These are phyloP conservation scores for Mucor lusitanicus DNA, from an alignment of 371 early-diverging fungal species.

Conservation along the genomic window DNA sequence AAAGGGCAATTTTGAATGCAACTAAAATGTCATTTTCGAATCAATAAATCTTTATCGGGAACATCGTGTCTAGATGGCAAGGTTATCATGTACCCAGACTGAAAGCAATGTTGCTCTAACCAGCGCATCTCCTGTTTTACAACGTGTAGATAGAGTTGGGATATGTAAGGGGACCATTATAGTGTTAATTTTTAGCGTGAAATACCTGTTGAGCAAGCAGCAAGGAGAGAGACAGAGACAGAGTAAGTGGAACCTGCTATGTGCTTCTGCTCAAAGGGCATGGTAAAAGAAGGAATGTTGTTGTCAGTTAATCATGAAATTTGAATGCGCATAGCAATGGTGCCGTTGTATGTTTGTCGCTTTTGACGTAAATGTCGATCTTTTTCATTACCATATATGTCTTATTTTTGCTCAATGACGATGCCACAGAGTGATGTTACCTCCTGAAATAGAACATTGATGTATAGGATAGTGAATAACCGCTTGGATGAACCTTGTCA, in stretches of 20 bases:
- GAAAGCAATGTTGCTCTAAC: background rate
- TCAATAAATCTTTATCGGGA: background rate
- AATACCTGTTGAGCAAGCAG: background rate
- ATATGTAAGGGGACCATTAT: background rate
- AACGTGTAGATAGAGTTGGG: background rate
- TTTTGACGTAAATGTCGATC: slow-evolving; percentile 1
- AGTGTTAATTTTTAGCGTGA: background rate
- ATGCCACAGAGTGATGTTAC: background rate
- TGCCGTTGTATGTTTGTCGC: background rate
- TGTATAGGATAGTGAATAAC: background rate
- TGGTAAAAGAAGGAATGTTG: background rate
- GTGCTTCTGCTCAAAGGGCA: background rate
- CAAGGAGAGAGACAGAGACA: background rate
- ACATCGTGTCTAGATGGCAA: background rate
- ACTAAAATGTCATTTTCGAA: background rate
- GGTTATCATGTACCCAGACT: background rate
- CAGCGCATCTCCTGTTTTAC: background rate
- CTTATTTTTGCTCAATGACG: background rate
- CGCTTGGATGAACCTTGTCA: background rate
- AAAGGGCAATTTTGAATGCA: background rate
- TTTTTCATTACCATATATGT: background rate
- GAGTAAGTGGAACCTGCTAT: background rate
- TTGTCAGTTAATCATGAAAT: slow-evolving; percentile 4
- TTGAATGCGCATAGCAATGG: background rate
- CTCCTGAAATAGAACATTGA: background rate